Percentiles rank a stretch among this genome's conserved stretches.
phyloP scores from a whole-genome alignment of 169 alveolate genomes.

The Babesia sp. region DNA sequence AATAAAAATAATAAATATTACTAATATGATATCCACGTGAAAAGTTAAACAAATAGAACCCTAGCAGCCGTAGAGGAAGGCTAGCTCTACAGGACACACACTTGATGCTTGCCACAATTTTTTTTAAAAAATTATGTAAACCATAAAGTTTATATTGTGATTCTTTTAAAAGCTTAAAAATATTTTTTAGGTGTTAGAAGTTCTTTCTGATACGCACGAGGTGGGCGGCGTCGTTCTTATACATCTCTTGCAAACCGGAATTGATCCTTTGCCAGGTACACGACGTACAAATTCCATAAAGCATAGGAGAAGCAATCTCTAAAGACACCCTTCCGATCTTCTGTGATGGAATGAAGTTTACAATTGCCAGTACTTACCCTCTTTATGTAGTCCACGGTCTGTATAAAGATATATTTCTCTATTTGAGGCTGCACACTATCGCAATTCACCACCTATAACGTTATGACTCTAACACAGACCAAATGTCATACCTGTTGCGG shows the following conservation, averaged over 20 bases:
- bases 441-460: conserved; percentile 24
- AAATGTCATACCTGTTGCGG: conserved; percentile 61
- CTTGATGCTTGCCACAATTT: too few species aligned
- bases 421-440: conserved; percentile 29
- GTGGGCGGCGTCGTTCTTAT: conserved; percentile 39
- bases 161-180: too few species aligned
- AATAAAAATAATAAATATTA: too few species aligned
- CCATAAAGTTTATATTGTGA: too few species aligned
- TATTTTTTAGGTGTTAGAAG: too few species aligned
- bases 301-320: conserved; percentile 90
- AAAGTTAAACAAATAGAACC: too few species aligned
- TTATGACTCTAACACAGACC: not conserved
- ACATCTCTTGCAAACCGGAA: conserved; percentile 49
- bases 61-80: too few species aligned
- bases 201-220: not conserved
- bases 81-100: too few species aligned
- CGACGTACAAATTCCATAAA: conserved; percentile 88
- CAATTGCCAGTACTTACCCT: conserved; percentile 71
- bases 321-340: conserved; percentile 60
- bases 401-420: conserved; percentile 84
- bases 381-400: conserved; percentile 85
- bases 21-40: too few species aligned
- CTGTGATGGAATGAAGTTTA: not conserved
- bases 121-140: too few species aligned
- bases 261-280: conserved; percentile 70